phyloP scores from a whole-genome alignment of 345 rosid genomes.

The Pugionium dolabratum region DNA sequence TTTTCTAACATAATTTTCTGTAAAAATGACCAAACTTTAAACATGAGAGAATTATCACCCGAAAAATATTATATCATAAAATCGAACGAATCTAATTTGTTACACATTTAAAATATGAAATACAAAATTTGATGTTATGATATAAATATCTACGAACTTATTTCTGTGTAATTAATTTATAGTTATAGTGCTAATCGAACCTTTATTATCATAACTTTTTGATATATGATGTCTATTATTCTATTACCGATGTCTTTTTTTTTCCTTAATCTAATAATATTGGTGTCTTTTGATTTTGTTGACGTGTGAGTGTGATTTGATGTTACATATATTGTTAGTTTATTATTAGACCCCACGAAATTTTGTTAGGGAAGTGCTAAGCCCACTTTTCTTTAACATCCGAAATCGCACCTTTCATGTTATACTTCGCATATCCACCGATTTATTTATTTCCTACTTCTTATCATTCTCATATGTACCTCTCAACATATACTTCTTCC shows the following conservation, averaged over 20 bases:
- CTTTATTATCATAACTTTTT: neutral
- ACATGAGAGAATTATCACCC: too few species aligned
- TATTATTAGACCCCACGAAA: neutral
- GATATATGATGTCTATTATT: neutral
- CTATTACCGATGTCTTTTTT: neutral
- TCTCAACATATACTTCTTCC: neutral
- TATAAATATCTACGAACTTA: too few species aligned
- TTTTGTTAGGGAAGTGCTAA: slow-evolving; percentile 10
- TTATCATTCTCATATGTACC: neutral
- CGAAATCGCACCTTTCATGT: slow-evolving; percentile 23
- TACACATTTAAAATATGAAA: too few species aligned
- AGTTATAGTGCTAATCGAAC: neutral
- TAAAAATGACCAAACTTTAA: too few species aligned
- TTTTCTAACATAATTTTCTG: too few species aligned
- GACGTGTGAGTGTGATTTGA: slow-evolving; percentile 7
- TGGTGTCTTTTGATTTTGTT: slow-evolving; percentile 7
- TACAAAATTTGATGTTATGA: neutral
- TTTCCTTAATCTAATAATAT: neutral
- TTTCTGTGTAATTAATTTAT: neutral
- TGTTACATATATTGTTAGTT: slow-evolving; percentile 10
- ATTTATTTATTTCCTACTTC: neutral
- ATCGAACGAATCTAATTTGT: too few species aligned
- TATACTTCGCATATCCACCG: slow-evolving; percentile 21
- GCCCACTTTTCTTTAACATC: slow-evolving; percentile 11
- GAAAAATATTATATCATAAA: too few species aligned